Percentiles rank a stretch among this genome's conserved stretches.
phyloP scores from a whole-genome alignment of 1,284 basidiomycete species.

The Erythrobasidium hasegawianum region DNA sequence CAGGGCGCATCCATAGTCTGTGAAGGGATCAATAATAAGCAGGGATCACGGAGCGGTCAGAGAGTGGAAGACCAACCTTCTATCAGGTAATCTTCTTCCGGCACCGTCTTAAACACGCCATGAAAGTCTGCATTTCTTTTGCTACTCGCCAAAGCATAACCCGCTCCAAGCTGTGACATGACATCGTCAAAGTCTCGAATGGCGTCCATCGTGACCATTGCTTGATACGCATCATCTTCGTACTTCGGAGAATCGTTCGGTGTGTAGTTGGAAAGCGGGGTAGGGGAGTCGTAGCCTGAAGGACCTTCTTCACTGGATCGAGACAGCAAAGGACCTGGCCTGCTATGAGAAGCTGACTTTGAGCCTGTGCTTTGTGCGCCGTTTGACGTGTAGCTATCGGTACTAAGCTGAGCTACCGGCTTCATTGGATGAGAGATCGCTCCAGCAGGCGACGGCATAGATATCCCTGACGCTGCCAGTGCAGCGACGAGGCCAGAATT shows the following conservation, averaged over 20 bases:
- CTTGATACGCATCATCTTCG: constrained; percentile 31
- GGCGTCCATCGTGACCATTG: constrained; percentile 29
- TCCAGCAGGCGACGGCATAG: background rate
- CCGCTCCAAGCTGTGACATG: constrained; percentile 52
- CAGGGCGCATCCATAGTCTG: constrained; percentile 91
- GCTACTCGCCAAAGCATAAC: constrained; percentile 93
- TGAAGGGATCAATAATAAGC: constrained; percentile 24
- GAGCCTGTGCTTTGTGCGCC: too few relatives aligned
- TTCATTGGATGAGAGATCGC: background rate
- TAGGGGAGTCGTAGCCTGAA: constrained; percentile 26
- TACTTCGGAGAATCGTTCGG: constrained; percentile 28
- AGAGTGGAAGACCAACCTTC: constrained; percentile 86
- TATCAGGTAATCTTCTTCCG: constrained; percentile 95
- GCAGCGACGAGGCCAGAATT: background rate
- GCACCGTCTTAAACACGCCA: constrained; percentile 74
- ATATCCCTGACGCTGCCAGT: too few relatives aligned
- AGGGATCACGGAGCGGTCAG: too few relatives aligned
- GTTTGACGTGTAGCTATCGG: too few relatives aligned
- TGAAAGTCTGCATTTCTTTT: constrained; percentile 96
- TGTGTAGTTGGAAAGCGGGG: constrained; percentile 28
- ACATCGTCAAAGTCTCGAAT: constrained; percentile 35
- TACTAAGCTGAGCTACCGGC: too few relatives aligned
- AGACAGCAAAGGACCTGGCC: background rate
- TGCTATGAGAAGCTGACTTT: background rate
- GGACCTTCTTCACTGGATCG: constrained; percentile 9